Evolutionary conservation across 176 grass and related monocot genomes (phyloP), one percentile per base, ranked within the genome.

Genomic region (Luzula sylvatica): DNA sequence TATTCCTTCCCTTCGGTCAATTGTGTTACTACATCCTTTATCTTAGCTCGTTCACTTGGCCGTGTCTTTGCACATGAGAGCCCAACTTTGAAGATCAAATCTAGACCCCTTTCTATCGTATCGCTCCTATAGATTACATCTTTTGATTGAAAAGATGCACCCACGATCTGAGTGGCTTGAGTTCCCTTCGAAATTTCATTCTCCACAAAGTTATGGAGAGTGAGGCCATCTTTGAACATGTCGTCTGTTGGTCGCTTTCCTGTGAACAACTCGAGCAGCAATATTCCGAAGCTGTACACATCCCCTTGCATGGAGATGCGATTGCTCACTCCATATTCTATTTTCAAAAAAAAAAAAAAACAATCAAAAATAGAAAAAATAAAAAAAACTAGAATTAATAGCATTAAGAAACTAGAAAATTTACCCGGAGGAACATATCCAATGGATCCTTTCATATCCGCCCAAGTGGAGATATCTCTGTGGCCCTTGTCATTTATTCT

Each of bases 31-130:
- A 67, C 75, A 20, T 85, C 75, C 4, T 46, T 56, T 43, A 79
- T 79, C 23, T 32, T 52, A 27, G 71, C 57, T n/a, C 65, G 58
- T 74, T 85, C 65, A 66, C 61, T 74, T 11, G 74, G 75, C 35
- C 20, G 15, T 38, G 61, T 51, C 3, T 53, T 20, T 11, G 75
- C 54, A 56, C 75, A 84, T 8, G 52, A 41, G 42, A 84, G 65
- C 3, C 75, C 69, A 43, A 77, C 28, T 45, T 57, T 75, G 61
- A 71, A 26, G 18, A 78, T 50, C 12, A 46, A 25, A 9, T 42
- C 28, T 16, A 70, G 25, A 30, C 52, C 35, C 45, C 12, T 70
- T 21, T 56, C 8, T 30, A 55, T n/a, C 40, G 12, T 41, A 20
- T 55, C 40, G 44, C 13, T 51, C 42, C 38, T 8, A 21, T 15